These are phyloP conservation scores for Platanus orientalis DNA, from an alignment of 164 flowering plant genomes.

Conservation along the genomic window DNA sequence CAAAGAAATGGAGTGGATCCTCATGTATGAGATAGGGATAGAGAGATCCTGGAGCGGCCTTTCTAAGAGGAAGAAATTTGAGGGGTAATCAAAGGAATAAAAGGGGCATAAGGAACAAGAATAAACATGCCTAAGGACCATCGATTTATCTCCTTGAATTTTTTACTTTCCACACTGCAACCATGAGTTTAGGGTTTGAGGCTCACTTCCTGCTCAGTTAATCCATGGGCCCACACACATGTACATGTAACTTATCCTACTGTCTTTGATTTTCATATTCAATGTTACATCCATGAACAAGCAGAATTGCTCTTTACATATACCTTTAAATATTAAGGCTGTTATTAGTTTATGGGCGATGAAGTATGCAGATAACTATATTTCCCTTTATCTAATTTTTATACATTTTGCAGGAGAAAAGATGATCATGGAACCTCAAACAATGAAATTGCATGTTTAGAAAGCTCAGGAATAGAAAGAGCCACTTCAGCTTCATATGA, in stretches of 20 bases:
- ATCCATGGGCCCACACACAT: no score
- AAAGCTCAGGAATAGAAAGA: constrained; percentile 10
- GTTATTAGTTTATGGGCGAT: background rate
- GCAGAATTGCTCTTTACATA: background rate
- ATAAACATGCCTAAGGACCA: no score
- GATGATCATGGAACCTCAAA: constrained; percentile 6
- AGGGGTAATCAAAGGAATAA: no score
- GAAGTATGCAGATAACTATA: background rate
- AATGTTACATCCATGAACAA: background rate
- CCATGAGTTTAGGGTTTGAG: background rate
- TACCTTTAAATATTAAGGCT: background rate
- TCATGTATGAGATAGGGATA: no score
- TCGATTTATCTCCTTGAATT: no score
- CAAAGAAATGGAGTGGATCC: no score
- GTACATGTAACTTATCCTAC: background rate
- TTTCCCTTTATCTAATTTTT: background rate
- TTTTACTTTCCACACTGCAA: background rate
- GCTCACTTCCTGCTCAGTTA: background rate
- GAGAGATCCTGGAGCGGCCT: no score
- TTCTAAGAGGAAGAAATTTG: no score
- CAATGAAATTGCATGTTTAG: constrained; percentile 6
- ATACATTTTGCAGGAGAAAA: constrained; percentile 13
- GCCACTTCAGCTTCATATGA: constrained; percentile 9
- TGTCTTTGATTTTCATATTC: background rate
- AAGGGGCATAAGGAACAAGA: no score